Evolutionary conservation across 1,284 basidiomycete genomes (phyloP).

Genomic region (Tetrapyrgos nigripes): DNA sequence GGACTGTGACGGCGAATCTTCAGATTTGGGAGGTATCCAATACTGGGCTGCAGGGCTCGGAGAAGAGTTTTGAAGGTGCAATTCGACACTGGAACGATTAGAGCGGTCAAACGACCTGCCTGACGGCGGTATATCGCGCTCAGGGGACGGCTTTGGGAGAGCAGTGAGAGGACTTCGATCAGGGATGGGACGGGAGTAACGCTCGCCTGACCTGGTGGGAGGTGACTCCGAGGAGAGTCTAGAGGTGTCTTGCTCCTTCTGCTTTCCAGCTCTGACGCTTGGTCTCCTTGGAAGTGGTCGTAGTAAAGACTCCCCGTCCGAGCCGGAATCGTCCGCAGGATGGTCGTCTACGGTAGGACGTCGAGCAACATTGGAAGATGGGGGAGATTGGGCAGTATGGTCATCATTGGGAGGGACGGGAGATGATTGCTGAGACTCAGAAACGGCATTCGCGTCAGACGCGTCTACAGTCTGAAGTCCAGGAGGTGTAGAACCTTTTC

Average conservation of each 20-base stretch:
- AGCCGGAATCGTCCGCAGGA: background rate
- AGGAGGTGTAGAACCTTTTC: slow-evolving; percentile 4
- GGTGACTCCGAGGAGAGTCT: background rate
- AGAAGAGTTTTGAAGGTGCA: slow-evolving; percentile 3
- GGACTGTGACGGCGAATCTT: background rate
- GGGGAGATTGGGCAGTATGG: background rate
- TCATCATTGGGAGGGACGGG: background rate
- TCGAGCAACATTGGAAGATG: background rate
- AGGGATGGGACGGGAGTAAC: background rate
- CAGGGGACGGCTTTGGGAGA: background rate
- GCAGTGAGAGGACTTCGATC: background rate
- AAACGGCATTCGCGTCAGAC: background rate
- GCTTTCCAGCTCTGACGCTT: background rate
- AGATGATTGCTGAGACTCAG: background rate
- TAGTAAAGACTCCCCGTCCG: background rate
- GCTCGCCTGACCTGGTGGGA: background rate
- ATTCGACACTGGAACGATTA: background rate
- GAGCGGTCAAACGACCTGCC: slow-evolving; percentile 1
- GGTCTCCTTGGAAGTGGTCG: background rate
- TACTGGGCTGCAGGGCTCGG: slow-evolving; percentile 3
- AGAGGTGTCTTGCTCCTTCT: background rate
- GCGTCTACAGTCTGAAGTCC: background rate
- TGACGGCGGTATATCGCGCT: background rate
- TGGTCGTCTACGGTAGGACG: background rate
- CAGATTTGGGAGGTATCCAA: slow-evolving; percentile 6